Conservation (phyloP, 768 basidiomycete species). For the Kwoniella heveanensis region DNA sequence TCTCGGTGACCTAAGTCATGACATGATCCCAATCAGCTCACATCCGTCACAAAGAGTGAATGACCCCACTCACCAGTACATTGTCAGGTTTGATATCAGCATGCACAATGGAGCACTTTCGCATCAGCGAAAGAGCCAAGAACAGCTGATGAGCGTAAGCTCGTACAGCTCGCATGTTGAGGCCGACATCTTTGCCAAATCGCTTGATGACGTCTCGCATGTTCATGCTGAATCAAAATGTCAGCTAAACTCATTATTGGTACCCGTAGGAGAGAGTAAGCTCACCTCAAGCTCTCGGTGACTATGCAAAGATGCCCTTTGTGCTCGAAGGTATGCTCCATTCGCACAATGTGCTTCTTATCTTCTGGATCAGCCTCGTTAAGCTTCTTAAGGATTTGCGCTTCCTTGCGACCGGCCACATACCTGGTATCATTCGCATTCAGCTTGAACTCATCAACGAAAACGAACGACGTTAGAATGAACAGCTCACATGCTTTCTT, state of each 20-base stretch:
- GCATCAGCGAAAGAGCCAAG: constrained; percentile 76
- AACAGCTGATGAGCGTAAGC: constrained; percentile 98
- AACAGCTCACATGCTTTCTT: constrained; percentile 85
- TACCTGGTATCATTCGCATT: too few relatives aligned
- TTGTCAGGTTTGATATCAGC: constrained; percentile 99
- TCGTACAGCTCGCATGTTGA: constrained; percentile 94
- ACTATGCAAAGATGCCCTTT: constrained; percentile 95
- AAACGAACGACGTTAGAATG: not conserved
- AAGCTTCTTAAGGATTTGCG: constrained; percentile 81
- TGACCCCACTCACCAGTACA: constrained; percentile 83
- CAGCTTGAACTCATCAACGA: too few relatives aligned
- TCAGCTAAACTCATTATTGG: constrained; percentile 6
- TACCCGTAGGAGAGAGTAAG: not conserved
- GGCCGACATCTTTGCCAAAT: constrained; percentile 95
- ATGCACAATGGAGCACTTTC: constrained; percentile 92
- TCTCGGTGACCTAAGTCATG: constrained; percentile 77
- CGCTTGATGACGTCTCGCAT: constrained; percentile 95
- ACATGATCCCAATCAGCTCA: not conserved
- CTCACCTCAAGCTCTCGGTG: constrained; percentile 87
- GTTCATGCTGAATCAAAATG: constrained; percentile 72
- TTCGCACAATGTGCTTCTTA: constrained; percentile 91
- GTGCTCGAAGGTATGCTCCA: constrained; percentile 94
- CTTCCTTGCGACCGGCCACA: constrained; percentile 91
- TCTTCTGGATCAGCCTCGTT: constrained; percentile 90
- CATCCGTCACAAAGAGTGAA: not conserved